These are phyloP conservation scores for Casuarina equisetifolia DNA, from an alignment of 306 rosid genomes.

Conservation along the genomic window DNA sequence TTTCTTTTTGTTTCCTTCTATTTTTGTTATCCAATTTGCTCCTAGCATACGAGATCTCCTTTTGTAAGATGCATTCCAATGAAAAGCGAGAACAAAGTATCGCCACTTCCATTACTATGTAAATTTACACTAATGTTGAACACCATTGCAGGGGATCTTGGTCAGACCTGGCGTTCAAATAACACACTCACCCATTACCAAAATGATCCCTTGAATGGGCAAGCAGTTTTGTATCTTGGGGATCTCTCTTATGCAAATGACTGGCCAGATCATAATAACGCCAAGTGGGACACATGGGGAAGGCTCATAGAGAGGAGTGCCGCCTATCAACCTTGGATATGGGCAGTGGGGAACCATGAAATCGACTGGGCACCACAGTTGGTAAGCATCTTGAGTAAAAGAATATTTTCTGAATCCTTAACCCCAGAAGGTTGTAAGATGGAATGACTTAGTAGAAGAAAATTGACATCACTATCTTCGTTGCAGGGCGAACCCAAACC, in stretches of 20 bases:
- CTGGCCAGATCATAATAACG: conserved; percentile 64
- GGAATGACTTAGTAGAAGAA: too few relatives aligned
- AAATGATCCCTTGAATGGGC: conserved; percentile 51
- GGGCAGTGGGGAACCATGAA: conserved; percentile 93
- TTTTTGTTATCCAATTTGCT: too few relatives aligned
- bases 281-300: conserved; percentile 86
- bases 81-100: too few relatives aligned
- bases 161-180: conserved; percentile 82
- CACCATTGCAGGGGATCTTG: conserved; percentile 68
- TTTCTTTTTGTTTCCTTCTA: too few relatives aligned
- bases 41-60: too few relatives aligned
- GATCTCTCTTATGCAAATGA: conserved; percentile 80
- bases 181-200: conserved; percentile 69
- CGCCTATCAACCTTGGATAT: conserved; percentile 95
- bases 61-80: too few relatives aligned
- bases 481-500: conserved; percentile 58
- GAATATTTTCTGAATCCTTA: too few relatives aligned
- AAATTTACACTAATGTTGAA: too few relatives aligned
- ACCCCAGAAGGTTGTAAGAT: too few relatives aligned
- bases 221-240: conserved; percentile 64
- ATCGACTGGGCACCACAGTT: conserved; percentile 69
- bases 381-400: conserved; percentile 39
- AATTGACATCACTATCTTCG: too few relatives aligned
- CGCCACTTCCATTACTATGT: too few relatives aligned
- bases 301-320: conserved; percentile 70